Evolutionary conservation across 1,139 yeast species (phyloP).

Genomic region (Zhuliangozyma blackwelliae): DNA sequence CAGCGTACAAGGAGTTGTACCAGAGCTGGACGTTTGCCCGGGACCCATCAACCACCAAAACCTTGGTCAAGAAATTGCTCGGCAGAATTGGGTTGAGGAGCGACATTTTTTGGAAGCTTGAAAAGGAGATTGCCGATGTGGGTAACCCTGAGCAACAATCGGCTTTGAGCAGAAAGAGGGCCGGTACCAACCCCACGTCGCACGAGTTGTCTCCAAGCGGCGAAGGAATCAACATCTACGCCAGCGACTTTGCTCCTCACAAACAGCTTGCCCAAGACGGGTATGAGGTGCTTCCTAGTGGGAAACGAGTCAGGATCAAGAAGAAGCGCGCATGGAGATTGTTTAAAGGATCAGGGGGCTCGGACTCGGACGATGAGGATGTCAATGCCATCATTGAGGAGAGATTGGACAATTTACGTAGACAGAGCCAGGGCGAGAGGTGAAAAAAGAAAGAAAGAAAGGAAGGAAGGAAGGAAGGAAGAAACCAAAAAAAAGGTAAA

Average conservation of each 20-base stretch:
- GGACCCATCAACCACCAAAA: conserved; percentile 31
- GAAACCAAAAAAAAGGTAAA: no score
- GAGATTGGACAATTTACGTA: conserved; percentile 35
- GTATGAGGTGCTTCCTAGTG: conserved; percentile 66
- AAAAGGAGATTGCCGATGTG: conserved; percentile 1
- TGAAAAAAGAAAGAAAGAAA: conserved; percentile 8
- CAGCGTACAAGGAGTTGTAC: conserved; percentile 65
- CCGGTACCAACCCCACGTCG: conserved; percentile 44
- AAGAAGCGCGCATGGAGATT: conserved; percentile 13
- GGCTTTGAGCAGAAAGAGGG: conserved; percentile 43
- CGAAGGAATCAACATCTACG: conserved; percentile 34
- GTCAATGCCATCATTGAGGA: conserved; percentile 57
- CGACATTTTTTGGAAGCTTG: neutral
- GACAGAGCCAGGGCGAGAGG: no score
- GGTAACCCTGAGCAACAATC: conserved; percentile 12
- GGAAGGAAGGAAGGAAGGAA: no score
- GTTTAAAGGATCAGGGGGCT: conserved; percentile 2
- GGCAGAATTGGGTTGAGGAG: conserved; percentile 6
- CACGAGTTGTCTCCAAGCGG: conserved; percentile 51
- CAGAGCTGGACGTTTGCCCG: conserved; percentile 77
- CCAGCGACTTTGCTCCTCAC: conserved; percentile 19
- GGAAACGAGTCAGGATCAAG: conserved; percentile 50
- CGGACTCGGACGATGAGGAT: conserved; percentile 40
- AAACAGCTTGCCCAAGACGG: conserved; percentile 23
- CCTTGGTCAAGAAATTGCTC: conserved; percentile 10